Evolutionary conservation across 106 monocot species (phyloP).

Genomic region (Dioscorea zingiberensis): DNA sequence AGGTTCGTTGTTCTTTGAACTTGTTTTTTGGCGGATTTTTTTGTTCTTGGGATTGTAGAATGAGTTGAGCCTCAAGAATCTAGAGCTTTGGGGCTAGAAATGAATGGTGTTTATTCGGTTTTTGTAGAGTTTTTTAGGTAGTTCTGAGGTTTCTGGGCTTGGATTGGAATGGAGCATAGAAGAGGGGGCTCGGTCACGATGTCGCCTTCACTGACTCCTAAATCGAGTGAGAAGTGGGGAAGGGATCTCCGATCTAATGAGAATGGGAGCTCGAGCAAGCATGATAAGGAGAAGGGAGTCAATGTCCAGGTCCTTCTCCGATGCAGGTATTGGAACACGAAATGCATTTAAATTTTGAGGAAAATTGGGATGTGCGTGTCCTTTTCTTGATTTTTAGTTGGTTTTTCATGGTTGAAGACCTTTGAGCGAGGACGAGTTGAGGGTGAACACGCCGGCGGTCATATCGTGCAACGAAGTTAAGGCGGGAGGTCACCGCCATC

Average conservation of each 20-base stretch:
- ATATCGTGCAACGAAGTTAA: slow-evolving; percentile 36
- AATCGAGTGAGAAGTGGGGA: slow-evolving; percentile 30
- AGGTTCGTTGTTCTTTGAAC: too few relatives aligned
- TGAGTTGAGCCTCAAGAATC: too few relatives aligned
- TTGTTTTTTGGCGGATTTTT: too few relatives aligned
- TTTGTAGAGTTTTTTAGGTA: too few relatives aligned
- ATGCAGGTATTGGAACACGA: slow-evolving; percentile 29
- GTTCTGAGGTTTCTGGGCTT: not conserved
- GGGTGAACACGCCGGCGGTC: slow-evolving; percentile 16
- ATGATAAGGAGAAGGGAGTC: slow-evolving; percentile 49
- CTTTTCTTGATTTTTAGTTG: not conserved
- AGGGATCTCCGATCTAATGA: not conserved
- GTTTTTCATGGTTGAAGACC: slow-evolving; percentile 16
- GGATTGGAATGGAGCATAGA: slow-evolving; percentile 28
- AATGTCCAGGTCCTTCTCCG: slow-evolving; percentile 56
- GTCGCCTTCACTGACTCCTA: slow-evolving; percentile 40
- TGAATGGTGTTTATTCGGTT: too few relatives aligned
- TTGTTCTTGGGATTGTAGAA: too few relatives aligned
- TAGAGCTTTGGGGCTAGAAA: too few relatives aligned
- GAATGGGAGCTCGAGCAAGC: slow-evolving; percentile 19
- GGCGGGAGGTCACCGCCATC: slow-evolving; percentile 33
- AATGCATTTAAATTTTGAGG: not conserved
- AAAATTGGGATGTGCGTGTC: not conserved
- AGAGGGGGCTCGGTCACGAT: slow-evolving; percentile 18
- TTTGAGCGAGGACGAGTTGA: slow-evolving; percentile 41